Conservation (phyloP, 1,139 yeast genomes). For the Suhomyces guaymorum region DNA sequence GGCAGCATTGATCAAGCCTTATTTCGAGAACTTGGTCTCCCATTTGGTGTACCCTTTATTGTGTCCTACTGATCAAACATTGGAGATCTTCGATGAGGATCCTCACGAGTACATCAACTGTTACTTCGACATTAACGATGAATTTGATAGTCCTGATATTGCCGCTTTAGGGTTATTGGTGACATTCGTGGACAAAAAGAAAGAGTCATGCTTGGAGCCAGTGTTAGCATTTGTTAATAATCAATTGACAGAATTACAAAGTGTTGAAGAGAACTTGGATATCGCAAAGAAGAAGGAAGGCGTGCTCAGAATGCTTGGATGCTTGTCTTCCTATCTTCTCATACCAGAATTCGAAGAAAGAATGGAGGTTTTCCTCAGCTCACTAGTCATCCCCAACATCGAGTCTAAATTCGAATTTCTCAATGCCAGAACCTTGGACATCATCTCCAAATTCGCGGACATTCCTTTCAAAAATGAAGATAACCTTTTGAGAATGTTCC, state of each 20-base stretch:
- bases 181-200: conserved; percentile 68
- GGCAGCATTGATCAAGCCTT: conserved; percentile 73
- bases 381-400: conserved; percentile 73
- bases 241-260: conserved; percentile 46
- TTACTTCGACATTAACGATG: conserved; percentile 67
- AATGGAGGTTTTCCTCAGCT: conserved; percentile 68
- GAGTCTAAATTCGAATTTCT: conserved; percentile 67
- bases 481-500: conserved; percentile 56
- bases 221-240: conserved; percentile 66
- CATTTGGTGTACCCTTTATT: conserved; percentile 80
- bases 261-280: conserved; percentile 49
- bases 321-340: conserved; percentile 62
- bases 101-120: conserved; percentile 90
- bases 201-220: conserved; percentile 59
- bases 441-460: conserved; percentile 69
- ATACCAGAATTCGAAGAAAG: conserved; percentile 54
- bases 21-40: conserved; percentile 61
- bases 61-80: conserved; percentile 65
- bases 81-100: conserved; percentile 81
- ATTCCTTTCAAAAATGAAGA: conserved; percentile 53
- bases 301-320: conserved; percentile 73
- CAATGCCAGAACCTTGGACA: conserved; percentile 82
- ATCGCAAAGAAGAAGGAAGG: conserved; percentile 79
- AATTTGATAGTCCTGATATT: conserved; percentile 60
- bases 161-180: conserved; percentile 65